These are phyloP conservation scores for Inga leiocalycina DNA, from an alignment of 306 rosid genomes.

Conservation along the genomic window DNA sequence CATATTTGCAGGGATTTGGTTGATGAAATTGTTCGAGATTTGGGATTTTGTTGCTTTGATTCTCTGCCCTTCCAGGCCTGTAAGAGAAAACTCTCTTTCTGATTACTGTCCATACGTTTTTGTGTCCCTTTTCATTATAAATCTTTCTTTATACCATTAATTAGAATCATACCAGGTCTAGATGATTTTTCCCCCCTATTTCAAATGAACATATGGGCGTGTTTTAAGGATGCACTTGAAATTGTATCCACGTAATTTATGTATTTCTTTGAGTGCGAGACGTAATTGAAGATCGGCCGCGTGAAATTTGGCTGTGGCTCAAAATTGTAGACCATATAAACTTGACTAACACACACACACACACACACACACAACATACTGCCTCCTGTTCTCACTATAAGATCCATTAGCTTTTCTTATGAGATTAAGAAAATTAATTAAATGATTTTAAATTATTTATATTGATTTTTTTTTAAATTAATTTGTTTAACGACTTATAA, in stretches of 20 bases:
- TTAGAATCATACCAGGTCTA: background rate
- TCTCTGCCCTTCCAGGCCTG: conserved; percentile 73
- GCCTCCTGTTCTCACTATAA: too few relatives aligned
- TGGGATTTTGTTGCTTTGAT: conserved; percentile 34
- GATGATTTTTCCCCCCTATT: background rate
- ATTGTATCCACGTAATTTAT: background rate
- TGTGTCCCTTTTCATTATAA: background rate
- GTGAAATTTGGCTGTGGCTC: background rate
- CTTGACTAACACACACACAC: background rate
- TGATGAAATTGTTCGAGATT: conserved; percentile 64
- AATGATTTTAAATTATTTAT: too few relatives aligned
- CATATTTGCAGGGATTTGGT: conserved; percentile 73
- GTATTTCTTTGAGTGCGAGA: background rate
- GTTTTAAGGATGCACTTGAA: background rate
- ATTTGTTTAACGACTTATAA: too few relatives aligned
- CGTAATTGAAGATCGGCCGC: background rate
- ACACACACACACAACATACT: too few relatives aligned
- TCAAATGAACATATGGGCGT: background rate
- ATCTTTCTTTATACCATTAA: background rate
- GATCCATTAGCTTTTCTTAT: too few relatives aligned
- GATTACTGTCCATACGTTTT: background rate
- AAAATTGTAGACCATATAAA: background rate
- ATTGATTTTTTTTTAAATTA: too few relatives aligned
- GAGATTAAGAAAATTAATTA: too few relatives aligned
- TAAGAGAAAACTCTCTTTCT: conserved; percentile 83